Evolutionary conservation across 2,329 filamentous ascomycete species (phyloP).

Genomic region (Pseudogymnoascus sp.): DNA sequence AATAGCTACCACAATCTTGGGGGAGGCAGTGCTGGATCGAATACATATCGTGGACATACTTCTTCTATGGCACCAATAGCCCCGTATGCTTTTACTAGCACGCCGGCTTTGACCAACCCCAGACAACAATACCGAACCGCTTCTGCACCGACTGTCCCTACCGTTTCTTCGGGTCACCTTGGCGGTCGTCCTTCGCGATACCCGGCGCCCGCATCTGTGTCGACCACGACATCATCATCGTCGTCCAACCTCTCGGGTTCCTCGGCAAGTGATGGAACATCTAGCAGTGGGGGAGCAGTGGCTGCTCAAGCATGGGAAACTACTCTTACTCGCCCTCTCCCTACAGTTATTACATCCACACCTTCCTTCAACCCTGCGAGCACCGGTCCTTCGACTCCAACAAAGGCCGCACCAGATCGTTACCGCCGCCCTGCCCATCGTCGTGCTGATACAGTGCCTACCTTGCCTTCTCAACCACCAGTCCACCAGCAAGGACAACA

Average conservation of each 20-base stretch:
- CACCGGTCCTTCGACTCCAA: conserved; percentile 37
- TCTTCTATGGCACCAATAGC: conserved; percentile 49
- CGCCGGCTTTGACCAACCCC: conserved; percentile 55
- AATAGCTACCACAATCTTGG: conserved; percentile 44
- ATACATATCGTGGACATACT: conserved; percentile 45
- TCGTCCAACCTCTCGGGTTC: conserved; percentile 26
- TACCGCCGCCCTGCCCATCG: conserved; percentile 63
- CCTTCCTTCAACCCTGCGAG: conserved; percentile 44
- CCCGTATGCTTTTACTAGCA: conserved; percentile 67
- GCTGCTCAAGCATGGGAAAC: conserved; percentile 14
- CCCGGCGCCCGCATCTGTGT: conserved; percentile 43
- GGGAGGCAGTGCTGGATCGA: conserved; percentile 36
- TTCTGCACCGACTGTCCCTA: conserved; percentile 41
- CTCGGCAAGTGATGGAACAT: conserved; percentile 1
- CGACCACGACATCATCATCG: conserved; percentile 30
- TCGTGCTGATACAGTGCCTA: conserved; percentile 33
- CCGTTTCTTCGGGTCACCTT: conserved; percentile 27
- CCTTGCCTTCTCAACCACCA: conserved; percentile 11
- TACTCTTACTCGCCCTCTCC: conserved; percentile 26
- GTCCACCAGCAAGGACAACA: conserved; percentile 23
- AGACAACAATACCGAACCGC: conserved; percentile 46
- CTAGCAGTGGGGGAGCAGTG: conserved; percentile 8
- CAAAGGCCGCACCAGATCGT: conserved; percentile 69
- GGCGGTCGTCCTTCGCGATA: conserved; percentile 32
- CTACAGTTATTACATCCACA: conserved; percentile 36